Base-by-base conservation (phyloP, 805 yeast genomes). In the Wickerhamomyces queroliae region DNA sequence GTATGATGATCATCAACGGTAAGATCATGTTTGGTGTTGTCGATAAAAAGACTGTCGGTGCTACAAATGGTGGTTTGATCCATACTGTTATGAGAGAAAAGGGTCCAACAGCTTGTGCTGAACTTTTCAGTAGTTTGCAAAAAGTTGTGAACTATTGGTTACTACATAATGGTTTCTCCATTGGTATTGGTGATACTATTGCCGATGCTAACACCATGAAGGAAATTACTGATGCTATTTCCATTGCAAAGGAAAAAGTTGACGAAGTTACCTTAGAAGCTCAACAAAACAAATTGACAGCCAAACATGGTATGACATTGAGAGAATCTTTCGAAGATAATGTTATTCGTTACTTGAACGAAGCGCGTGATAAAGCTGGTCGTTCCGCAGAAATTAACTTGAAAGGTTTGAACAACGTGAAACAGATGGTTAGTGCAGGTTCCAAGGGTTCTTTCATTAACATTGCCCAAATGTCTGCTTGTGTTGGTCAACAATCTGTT, bases 401-500 rank as follows among this genome's bases (percentile, higher is more conserved):
- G 71, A 91, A 90, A 61, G 96, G 90, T 56, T 72, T 83, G 50
- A 93, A 93, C 61, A 91, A 91, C 57, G 99, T 93, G 50, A 93
- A 93, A 62, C 99, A 93, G 72, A 93, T 93, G 99, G 99, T 93
- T 37, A 83, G 91, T 49, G 93, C 99, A 12, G 99, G 99, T 57
- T 93, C 99, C 24, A 93, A 93, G 67, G 99, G 99, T 73, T 93
- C 99, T 13, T 93, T 91, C 64, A 93, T 93, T 64, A 93, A 93
- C 63, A 93, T 93, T 62, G 95, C 99, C 19, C 98, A 90, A 69
- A 93, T 93, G 99, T 89, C 97, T 30, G 99, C 99, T 10, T 93
- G 99, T 83, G 99, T 93, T 22, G 99, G 99, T 55, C 99, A 93
- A 66, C 99, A 93, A 63, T 93, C 95, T 67, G 99, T 93, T 34